Evolutionary conservation across 2,329 filamentous ascomycete species (phyloP), one percentile per base, ranked within the genome.

Genomic region (Calycina marina): DNA sequence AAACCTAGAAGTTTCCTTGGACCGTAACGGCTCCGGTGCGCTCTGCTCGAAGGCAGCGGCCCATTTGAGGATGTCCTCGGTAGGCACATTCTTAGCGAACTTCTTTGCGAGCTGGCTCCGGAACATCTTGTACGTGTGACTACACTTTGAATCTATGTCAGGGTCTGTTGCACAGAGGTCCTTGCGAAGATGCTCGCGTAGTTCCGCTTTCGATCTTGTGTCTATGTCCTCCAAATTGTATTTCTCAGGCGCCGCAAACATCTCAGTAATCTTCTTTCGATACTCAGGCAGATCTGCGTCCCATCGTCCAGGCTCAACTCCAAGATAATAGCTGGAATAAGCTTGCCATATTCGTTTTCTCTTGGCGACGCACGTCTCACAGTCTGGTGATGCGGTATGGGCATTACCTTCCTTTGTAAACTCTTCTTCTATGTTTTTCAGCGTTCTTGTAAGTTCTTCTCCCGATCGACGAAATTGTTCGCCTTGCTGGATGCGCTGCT

Each of bases 251-350:
- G 44, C 28, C 8, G 45, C 38, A 14, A 51, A 48, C 30, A 38
- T 43, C 11, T 28, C 33, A 12, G 39, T 26, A 3, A 52, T 31
- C 12, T 45, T 40, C 1, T 34, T 34, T 17, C 32, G 37, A 16
- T 48, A 48, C 9, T 40, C 24, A 10, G 27, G 28, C 9, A 41
- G 14, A 6, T 40, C 33, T 2, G 32, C 32, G 13, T 42, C 40
- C 47, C 47, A 51, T 10, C 39, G 30, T 18, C 39, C 36, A 8
- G 42, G 40, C 5, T 45, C 40, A 10, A 40, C 16, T 2, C 40
- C 39, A 2, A 48, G 35, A 35, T 50, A 53, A 39, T 44, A 51
- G 14, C 44, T 37, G 25, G 41, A 35, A 32, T 43, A 50, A n/a
- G 47, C 46, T 36, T 46, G 30, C 9, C 28, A 32, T 6, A 47